Conservation (phyloP, 2,329 filamentous ascomycete genomes). For the Aspergillus terreus region DNA sequence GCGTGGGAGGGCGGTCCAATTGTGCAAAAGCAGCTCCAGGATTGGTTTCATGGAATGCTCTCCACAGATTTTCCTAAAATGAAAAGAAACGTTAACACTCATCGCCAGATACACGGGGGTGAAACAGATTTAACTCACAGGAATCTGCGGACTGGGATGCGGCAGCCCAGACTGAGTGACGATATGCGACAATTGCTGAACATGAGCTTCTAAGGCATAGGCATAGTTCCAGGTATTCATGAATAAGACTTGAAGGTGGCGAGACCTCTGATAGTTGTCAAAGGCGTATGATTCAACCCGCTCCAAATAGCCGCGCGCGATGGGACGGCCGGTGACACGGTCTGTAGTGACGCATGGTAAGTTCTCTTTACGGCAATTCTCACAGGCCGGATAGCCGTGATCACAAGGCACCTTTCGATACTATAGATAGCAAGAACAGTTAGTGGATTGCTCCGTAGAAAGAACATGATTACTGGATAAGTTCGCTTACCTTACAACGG, state of each 20-base stretch:
- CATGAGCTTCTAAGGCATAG: too few relatives aligned
- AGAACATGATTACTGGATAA: not conserved
- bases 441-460: not conserved
- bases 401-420: not conserved
- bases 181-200: too few relatives aligned
- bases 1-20: not conserved
- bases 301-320: not conserved
- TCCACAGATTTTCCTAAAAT: not conserved
- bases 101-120: not conserved
- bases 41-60: not conserved
- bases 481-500: constrained; percentile 24
- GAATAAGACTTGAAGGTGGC: too few relatives aligned
- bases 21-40: not conserved
- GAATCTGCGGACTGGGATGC: not conserved
- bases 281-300: not conserved
- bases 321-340: not conserved
- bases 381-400: not conserved
- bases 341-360: not conserved
- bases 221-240: too few relatives aligned
- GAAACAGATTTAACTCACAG: not conserved
- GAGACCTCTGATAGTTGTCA: too few relatives aligned
- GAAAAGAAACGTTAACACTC: not conserved
- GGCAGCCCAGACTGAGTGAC: not conserved
- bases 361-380: not conserved
- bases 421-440: not conserved